Percentiles rank a stretch among this genome's conserved stretches.
Evolutionary conservation across 2,329 filamentous ascomycete species (phyloP).

Genomic region (Curvularia verruculosa): DNA sequence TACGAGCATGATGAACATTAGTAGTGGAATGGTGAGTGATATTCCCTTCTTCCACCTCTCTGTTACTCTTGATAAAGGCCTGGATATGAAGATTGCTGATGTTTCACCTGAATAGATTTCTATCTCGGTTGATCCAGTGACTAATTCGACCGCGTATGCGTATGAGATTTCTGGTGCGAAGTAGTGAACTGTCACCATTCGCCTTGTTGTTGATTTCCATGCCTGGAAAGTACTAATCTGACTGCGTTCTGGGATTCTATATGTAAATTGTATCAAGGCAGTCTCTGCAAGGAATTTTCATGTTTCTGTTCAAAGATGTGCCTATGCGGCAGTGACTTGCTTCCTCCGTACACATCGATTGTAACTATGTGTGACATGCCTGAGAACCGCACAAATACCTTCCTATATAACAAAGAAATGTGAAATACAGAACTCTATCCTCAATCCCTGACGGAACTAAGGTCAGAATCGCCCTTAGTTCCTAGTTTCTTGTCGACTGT

Average conservation of each 20-base stretch:
- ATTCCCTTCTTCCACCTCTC: neutral
- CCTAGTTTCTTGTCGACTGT: too few relatives aligned
- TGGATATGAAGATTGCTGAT: neutral
- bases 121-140: conserved; percentile 5
- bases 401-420: too few relatives aligned
- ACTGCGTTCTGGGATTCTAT: neutral
- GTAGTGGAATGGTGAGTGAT: neutral
- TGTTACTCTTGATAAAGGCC: neutral
- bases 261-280: neutral
- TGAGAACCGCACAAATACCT: neutral
- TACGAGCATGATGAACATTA: neutral
- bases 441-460: too few relatives aligned
- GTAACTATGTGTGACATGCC: neutral
- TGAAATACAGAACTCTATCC: too few relatives aligned
- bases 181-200: neutral
- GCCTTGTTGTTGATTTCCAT: neutral
- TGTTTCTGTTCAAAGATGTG: neutral
- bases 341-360: neutral
- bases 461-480: too few relatives aligned
- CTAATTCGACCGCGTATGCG: conserved; percentile 10
- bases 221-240: neutral
- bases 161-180: conserved; percentile 6
- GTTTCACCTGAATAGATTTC: conserved; percentile 1
- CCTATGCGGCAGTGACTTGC: neutral
- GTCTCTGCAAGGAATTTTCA: neutral